A percentile compares a stretch with the other conserved stretches of the same genome.
Conservation (phyloP, 2,329 filamentous ascomycete species). For the Penicillium griseofulvum region DNA sequence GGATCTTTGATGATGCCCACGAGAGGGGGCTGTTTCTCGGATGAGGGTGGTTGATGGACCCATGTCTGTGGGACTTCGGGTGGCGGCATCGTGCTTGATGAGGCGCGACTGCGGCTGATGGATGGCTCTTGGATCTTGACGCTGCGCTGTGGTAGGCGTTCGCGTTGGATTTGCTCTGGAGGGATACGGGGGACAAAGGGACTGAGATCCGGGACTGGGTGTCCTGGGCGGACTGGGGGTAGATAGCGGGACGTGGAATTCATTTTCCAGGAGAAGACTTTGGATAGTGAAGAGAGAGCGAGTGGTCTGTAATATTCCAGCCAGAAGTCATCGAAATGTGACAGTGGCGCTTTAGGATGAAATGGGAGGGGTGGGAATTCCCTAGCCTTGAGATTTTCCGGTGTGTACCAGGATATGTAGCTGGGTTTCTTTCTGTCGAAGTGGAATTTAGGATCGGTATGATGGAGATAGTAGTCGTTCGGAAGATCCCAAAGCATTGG, state of each 20-base stretch:
- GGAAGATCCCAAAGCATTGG: constrained; percentile 96
- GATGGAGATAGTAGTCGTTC: constrained; percentile 95
- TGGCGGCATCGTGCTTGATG: constrained; percentile 31
- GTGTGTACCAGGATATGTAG: constrained; percentile 89
- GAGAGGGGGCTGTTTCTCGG: constrained; percentile 34
- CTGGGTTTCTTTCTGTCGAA: constrained; percentile 60
- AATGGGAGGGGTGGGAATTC: constrained; percentile 51
- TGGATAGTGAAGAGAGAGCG: constrained; percentile 82
- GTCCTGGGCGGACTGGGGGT: constrained; percentile 64
- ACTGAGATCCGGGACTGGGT: constrained; percentile 72
- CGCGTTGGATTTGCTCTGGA: constrained; percentile 54
- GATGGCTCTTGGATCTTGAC: constrained; percentile 66
- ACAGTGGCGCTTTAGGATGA: constrained; percentile 32
- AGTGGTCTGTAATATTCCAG: constrained; percentile 91
- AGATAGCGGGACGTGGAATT: constrained; percentile 85
- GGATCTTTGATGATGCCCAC: constrained; percentile 59
- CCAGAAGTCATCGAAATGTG: constrained; percentile 90
- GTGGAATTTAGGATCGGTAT: constrained; percentile 76
- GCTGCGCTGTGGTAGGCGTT: constrained; percentile 55
- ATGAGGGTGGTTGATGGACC: constrained; percentile 34
- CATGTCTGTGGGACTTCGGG: constrained; percentile 27
- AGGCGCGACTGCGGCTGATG: constrained; percentile 42
- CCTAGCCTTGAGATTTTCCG: constrained; percentile 65
- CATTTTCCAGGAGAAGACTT: constrained; percentile 90
- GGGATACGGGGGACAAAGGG: constrained; percentile 77